Evolutionary conservation across 2,329 filamentous ascomycete genomes (phyloP).

Genomic region (Aspergillus glaucus): DNA sequence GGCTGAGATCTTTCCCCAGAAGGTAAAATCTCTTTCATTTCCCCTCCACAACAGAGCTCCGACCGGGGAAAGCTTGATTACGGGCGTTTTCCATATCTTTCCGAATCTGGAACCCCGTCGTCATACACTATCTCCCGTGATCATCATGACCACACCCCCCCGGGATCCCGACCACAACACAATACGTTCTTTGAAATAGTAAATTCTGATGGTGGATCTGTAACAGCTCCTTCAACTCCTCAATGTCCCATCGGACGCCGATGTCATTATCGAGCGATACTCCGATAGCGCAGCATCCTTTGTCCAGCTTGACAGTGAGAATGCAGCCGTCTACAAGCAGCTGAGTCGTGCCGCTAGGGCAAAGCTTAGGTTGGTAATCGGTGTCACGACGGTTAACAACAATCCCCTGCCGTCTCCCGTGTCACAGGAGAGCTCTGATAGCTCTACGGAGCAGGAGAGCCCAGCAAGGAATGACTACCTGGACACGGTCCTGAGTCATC

Average conservation of each 20-base stretch:
- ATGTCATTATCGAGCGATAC: slow-evolving; percentile 77
- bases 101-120: background rate
- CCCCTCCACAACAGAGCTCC: slow-evolving; percentile 26
- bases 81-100: background rate
- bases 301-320: slow-evolving; percentile 69
- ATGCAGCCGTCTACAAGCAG: slow-evolving; percentile 86
- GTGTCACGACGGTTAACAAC: slow-evolving; percentile 50
- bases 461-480: slow-evolving; percentile 33
- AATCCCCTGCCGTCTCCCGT: slow-evolving; percentile 1
- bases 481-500: slow-evolving; percentile 36
- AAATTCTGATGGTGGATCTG: too few species aligned
- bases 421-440: slow-evolving; percentile 11
- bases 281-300: slow-evolving; percentile 85
- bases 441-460: slow-evolving; percentile 11
- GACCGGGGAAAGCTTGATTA: slow-evolving; percentile 14
- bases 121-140: background rate
- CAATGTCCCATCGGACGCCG: slow-evolving; percentile 55
- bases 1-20: slow-evolving; percentile 66
- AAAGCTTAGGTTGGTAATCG: slow-evolving; percentile 93
- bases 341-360: slow-evolving; percentile 94
- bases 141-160: background rate
- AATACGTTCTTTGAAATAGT: too few species aligned
- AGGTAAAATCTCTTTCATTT: slow-evolving; percentile 57
- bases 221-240: slow-evolving; percentile 64
- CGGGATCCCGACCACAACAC: background rate